A percentile compares a stretch with the other conserved stretches of the same genome.
phyloP scores from a whole-genome alignment of 2,329 filamentous ascomycete genomes.

The Clonostachys chloroleuca region DNA sequence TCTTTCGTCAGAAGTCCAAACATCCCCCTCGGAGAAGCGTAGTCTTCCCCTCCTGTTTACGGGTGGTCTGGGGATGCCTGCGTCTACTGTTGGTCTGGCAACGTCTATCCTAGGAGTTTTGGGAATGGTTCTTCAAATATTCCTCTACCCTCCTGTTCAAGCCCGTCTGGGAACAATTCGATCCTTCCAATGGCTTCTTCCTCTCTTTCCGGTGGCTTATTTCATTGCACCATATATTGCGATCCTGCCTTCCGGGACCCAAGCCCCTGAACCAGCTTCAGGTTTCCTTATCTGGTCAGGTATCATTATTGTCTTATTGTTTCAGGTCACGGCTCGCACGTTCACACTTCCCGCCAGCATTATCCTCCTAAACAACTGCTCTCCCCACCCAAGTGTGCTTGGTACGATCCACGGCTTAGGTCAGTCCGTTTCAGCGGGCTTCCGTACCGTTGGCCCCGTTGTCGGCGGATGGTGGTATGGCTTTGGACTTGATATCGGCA shows the following conservation, averaged over 20 bases:
- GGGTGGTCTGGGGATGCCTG: slow-evolving; percentile 63
- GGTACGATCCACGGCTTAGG: slow-evolving; percentile 53
- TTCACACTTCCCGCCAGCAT: slow-evolving; percentile 58
- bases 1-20: neutral
- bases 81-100: slow-evolving; percentile 62
- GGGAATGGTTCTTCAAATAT: slow-evolving; percentile 64
- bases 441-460: slow-evolving; percentile 44
- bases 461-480: slow-evolving; percentile 45
- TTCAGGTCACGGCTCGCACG: slow-evolving; percentile 71
- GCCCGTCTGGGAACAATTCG: slow-evolving; percentile 59
- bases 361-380: slow-evolving; percentile 57
- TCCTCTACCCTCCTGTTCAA: slow-evolving; percentile 64
- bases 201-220: slow-evolving; percentile 66
- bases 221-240: slow-evolving; percentile 63
- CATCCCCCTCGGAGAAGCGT: slow-evolving; percentile 11
- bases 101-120: slow-evolving; percentile 66
- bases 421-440: slow-evolving; percentile 42
- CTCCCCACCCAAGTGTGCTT: slow-evolving; percentile 52
- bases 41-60: slow-evolving; percentile 50
- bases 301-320: slow-evolving; percentile 55
- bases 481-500: slow-evolving; percentile 34
- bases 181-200: slow-evolving; percentile 61
- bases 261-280: slow-evolving; percentile 34
- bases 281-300: slow-evolving; percentile 53
- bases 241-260: slow-evolving; percentile 48